Conservation (phyloP, 768 basidiomycete species). For the Ramaria sp. region DNA sequence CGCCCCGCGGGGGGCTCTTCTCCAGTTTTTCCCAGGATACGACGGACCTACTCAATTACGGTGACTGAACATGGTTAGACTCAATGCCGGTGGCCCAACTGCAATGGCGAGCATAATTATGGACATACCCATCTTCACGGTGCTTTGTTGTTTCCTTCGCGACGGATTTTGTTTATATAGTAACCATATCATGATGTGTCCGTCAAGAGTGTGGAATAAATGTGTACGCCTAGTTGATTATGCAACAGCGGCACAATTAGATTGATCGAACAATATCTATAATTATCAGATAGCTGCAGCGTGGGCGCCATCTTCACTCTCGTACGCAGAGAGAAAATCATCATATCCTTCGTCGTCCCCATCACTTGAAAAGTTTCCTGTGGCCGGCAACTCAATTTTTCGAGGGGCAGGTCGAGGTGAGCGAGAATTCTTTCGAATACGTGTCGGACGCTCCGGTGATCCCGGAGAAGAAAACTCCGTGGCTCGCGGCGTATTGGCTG, state of each 20-base stretch:
- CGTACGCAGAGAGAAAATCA: slow-evolving; percentile 70
- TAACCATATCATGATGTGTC: too few species aligned
- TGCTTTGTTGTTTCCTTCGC: too few species aligned
- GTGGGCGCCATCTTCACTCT: slow-evolving; percentile 49
- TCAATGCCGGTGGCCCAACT: too few species aligned
- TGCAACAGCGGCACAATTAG: background rate
- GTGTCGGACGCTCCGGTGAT: slow-evolving; percentile 16
- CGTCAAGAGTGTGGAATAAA: too few species aligned
- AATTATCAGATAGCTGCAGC: background rate
- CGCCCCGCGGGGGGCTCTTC: too few species aligned
- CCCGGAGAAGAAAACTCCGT: slow-evolving; percentile 27
- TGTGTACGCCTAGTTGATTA: too few species aligned
- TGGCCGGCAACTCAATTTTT: slow-evolving; percentile 27
- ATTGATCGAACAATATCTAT: background rate
- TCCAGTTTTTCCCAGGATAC: too few species aligned
- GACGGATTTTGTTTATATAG: too few species aligned
- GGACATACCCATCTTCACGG: too few species aligned
- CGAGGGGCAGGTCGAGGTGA: slow-evolving; percentile 18
- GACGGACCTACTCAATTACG: too few species aligned
- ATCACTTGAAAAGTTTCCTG: slow-evolving; percentile 59
- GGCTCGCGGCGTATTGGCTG: slow-evolving; percentile 46
- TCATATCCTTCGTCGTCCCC: slow-evolving; percentile 73
- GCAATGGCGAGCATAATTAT: too few species aligned
- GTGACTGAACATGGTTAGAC: too few species aligned
- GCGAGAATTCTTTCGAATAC: slow-evolving; percentile 17